These are phyloP conservation scores for Telopea speciosissima DNA, from an alignment of 177 flowering plant genomes.

Conservation along the genomic window DNA sequence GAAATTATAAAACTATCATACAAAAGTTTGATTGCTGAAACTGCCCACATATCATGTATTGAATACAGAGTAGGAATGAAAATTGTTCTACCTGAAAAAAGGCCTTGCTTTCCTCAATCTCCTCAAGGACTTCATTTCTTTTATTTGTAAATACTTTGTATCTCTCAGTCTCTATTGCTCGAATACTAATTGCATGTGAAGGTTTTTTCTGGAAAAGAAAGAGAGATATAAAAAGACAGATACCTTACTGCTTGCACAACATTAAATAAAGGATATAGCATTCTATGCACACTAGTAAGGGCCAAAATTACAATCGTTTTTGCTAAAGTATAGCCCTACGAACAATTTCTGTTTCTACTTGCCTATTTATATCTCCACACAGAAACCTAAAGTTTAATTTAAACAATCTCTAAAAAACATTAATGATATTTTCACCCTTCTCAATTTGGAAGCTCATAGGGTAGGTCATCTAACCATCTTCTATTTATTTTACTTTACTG, in stretches of 20 bases:
- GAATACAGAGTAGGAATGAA: not conserved
- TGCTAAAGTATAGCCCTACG: too few relatives aligned
- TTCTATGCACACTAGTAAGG: not conserved
- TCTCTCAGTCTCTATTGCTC: constrained; percentile 72
- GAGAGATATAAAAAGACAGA: constrained; percentile 1
- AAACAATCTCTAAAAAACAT: not conserved
- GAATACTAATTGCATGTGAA: constrained; percentile 58
- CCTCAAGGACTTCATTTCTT: constrained; percentile 65
- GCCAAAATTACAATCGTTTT: not conserved
- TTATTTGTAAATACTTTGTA: constrained; percentile 58
- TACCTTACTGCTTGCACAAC: not conserved
- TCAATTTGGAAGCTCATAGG: not conserved
- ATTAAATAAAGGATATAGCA: not conserved
- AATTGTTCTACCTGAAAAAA: constrained; percentile 77
- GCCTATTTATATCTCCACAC: not conserved
- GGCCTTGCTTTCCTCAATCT: constrained; percentile 96
- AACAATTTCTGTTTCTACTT: not conserved
- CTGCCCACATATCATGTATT: not conserved
- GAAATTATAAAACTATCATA: not conserved
- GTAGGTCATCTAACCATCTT: not conserved
- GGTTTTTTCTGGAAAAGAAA: constrained; percentile 53
- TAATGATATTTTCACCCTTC: not conserved
- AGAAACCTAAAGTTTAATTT: not conserved
- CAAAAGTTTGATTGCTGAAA: not conserved
- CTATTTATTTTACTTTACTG: too few relatives aligned